phyloP scores from a whole-genome alignment of 768 basidiomycete genomes.

The Termitomyces sp. region DNA sequence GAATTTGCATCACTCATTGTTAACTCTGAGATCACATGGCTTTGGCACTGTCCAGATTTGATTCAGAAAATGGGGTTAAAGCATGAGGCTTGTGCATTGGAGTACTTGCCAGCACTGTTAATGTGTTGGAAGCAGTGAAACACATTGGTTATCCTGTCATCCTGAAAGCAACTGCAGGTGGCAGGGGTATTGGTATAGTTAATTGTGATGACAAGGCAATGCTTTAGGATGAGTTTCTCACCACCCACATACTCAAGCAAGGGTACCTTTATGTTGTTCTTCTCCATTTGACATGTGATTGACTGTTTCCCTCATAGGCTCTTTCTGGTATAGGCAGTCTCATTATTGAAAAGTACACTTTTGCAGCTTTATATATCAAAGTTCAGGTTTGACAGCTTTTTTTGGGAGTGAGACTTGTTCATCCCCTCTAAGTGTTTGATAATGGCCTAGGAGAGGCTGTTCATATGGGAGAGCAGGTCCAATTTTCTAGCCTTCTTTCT shows the following conservation, averaged over 20 bases:
- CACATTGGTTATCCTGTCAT: constrained; percentile 58
- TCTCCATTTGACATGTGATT: too few relatives aligned
- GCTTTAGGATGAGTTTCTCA: constrained; percentile 31
- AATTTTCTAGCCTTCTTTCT: background rate
- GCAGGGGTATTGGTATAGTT: constrained; percentile 66
- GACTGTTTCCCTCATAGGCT: background rate
- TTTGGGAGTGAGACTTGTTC: background rate
- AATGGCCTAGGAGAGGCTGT: constrained; percentile 56
- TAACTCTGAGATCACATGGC: constrained; percentile 49
- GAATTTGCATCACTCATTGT: constrained; percentile 46
- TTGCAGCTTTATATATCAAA: constrained; percentile 57
- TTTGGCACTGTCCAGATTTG: constrained; percentile 42
- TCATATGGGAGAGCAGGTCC: constrained; percentile 64
- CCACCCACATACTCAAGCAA: constrained; percentile 36
- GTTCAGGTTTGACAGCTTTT: constrained; percentile 43
- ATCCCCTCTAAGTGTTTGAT: constrained; percentile 53
- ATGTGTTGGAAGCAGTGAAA: constrained; percentile 25
- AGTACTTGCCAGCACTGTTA: constrained; percentile 31
- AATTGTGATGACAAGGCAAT: constrained; percentile 45
- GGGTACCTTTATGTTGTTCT: constrained; percentile 28
- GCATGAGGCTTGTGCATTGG: constrained; percentile 51
- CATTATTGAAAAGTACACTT: constrained; percentile 60
- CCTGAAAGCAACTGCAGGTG: constrained; percentile 66
- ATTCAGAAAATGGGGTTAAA: constrained; percentile 51
- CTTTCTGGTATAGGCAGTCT: constrained; percentile 50